These are phyloP conservation scores for Serendipita sp. DNA, from an alignment of 768 basidiomycete species.

Conservation along the genomic window DNA sequence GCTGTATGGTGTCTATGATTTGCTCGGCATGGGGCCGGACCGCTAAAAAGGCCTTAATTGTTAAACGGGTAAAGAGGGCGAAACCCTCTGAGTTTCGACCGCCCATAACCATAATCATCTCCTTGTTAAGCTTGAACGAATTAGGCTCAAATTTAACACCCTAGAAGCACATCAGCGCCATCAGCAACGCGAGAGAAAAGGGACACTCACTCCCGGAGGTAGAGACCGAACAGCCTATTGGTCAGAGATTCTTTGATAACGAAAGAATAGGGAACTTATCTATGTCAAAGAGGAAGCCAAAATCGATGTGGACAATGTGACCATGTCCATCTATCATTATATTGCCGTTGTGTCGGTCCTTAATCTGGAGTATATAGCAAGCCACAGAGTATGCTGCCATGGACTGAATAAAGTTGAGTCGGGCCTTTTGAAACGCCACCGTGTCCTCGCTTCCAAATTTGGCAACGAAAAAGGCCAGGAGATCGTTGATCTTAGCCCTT, in stretches of 20 bases:
- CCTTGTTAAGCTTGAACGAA: conserved; percentile 97
- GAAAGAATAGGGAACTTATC: conserved; percentile 45
- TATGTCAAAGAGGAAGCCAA: conserved; percentile 95
- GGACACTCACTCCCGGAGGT: conserved; percentile 37
- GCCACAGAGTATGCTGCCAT: conserved; percentile 99
- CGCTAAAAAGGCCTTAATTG: conserved; percentile 91
- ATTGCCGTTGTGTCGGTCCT: conserved; percentile 97
- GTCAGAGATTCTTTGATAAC: conserved; percentile 17
- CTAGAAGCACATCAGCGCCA: conserved; percentile 23
- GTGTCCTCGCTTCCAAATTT: conserved; percentile 89
- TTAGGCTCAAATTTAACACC: conserved; percentile 97
- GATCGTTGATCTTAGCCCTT: conserved; percentile 90
- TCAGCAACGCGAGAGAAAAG: background rate
- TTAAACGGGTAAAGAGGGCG: conserved; percentile 81
- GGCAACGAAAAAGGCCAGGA: conserved; percentile 82
- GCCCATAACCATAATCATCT: conserved; percentile 97
- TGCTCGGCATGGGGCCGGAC: conserved; percentile 90
- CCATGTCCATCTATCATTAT: conserved; percentile 99
- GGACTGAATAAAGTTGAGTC: conserved; percentile 91
- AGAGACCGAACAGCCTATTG: conserved; percentile 13
- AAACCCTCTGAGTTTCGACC: conserved; percentile 90
- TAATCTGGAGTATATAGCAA: conserved; percentile 96
- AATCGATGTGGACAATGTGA: conserved; percentile 92
- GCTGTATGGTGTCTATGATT: conserved; percentile 67
- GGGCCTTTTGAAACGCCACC: conserved; percentile 76